phyloP scores from a whole-genome alignment of 345 rosid genomes.

The Salix suchowensis region DNA sequence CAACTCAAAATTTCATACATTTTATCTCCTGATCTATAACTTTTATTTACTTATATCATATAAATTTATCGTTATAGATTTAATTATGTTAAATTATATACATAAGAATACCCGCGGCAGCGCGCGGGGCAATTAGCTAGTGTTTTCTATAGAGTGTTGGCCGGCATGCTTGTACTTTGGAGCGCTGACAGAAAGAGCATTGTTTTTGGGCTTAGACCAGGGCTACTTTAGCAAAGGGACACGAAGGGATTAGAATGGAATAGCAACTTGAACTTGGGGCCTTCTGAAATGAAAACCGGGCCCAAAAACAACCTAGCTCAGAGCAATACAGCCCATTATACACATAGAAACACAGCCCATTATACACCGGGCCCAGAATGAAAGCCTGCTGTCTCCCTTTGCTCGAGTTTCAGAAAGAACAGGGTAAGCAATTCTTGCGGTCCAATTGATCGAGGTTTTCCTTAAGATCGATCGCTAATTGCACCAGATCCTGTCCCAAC shows the following conservation, averaged over 20 bases:
- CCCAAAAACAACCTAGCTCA: not conserved
- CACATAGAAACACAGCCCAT: not conserved
- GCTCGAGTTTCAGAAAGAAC: not conserved
- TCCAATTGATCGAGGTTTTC: not conserved
- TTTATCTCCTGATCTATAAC: too few species aligned
- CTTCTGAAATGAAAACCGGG: not conserved
- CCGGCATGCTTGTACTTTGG: not conserved
- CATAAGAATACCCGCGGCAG: too few species aligned
- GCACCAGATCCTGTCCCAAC: conserved; percentile 12
- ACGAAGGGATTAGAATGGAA: not conserved
- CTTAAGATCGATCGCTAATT: not conserved
- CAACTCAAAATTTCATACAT: too few species aligned
- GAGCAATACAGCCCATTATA: not conserved
- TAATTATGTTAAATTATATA: too few species aligned
- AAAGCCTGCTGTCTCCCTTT: not conserved
- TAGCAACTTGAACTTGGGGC: not conserved
- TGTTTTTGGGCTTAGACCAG: not conserved
- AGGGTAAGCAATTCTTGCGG: not conserved
- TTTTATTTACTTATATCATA: too few species aligned
- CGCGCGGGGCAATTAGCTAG: too few species aligned
- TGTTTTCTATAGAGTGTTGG: not conserved
- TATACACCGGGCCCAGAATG: too few species aligned
- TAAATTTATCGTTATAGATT: too few species aligned
- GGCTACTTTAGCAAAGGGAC: not conserved
- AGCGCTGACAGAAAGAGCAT: not conserved